Base-by-base conservation (phyloP, 257 asterid genomes). In the Datura wrightii region DNA sequence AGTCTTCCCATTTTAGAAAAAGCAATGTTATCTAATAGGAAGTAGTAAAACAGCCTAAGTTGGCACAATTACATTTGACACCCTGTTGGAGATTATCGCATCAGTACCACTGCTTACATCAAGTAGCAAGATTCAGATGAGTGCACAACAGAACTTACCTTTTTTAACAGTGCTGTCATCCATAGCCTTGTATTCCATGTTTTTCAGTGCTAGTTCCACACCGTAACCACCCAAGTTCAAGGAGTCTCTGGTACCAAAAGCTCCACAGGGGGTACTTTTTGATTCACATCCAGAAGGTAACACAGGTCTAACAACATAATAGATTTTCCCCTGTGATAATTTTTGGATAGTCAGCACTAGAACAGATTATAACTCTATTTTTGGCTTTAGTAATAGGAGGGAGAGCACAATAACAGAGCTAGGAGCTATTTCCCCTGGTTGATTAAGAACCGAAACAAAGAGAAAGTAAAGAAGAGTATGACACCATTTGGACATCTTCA, bases 111-210 rank as follows among this genome's bases (percentile, higher is more conserved):
- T 52, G 63, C 62, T 52, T 34, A 63, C 65, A 78, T 78, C 82
- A 34, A 78, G 48, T 8, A 78, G 63, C 82, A 78, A 36, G 44
- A 37, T 52, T 53, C 82, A 78, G 48, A 52, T 15, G 82, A 52
- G 13, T 50, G 82, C 82, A 50, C 42, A 31, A 14, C 42, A 78
- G 63, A 53, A 34, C 65, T 56, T 65, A 94, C 99, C 98, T 92
- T 93, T 94, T 87, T 91, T 95, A 36, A 97, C 83, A 11, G 91
- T 88, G 83, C 94, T 95, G 89, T 97, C 99, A 91, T 97, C 99
- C 96, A 97, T 97, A 84, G 99, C 98, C 88, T 97, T 97, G 89
- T 97, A 97, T 85, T 97, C 99, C 99, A 97, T 97, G 89, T 97
- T 97, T 91, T 97, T 97, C 93, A 97, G 87, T 79, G 99, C 99